Base-by-base conservation (phyloP, 2,329 filamentous ascomycete species). In the Penicillium sp. region DNA sequence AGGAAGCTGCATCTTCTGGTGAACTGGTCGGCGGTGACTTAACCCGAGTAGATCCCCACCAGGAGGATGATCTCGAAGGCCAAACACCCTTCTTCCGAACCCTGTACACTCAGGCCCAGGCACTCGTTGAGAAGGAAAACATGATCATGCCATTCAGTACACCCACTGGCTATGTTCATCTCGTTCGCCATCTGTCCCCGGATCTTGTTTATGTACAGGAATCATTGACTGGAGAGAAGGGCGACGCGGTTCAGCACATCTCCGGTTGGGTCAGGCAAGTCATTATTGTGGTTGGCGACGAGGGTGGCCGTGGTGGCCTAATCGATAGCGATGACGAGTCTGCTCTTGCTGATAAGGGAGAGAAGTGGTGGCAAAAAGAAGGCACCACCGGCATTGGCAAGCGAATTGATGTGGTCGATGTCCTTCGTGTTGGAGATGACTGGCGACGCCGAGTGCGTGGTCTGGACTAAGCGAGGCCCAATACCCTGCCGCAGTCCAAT, bases 71-170 rank as follows among this genome's bases (percentile, higher is more conserved):
- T 71, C 26, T 78, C 47, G 74, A 75, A n/a, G 74, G 82, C 10
- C 72, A 79, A 37, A 84, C 82, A 56, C 79, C 87, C 5, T 82
- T 88, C 11, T 96, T 92, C 79, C 88, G 90, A 70, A 87, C 89
- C 0, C 80, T 96, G 7, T 91, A 95, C 75, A 85, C 86, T 1
- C 90, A 96, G 76, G 92, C 92, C 3, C 79, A 90, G 42, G 78
- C 82, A 1, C 82, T 97, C 11, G 91, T 96, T 4, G 90, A 96
- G 65, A 90, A 91, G 69, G 89, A 95, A 44, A 87, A 85, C 44
- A 92, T 92, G 84, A 89, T 97, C 56, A 83, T 98, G 70, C 92
- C 92, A 0, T 98, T 96, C 71, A 95, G 88, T 11, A 90, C 91
- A 0, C 78, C 84, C n/a, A 88, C 86, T 27, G 93, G 93, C 46